Evolutionary conservation across 1,284 basidiomycete species (phyloP).

Genomic region (Boletellus deceptivus): DNA sequence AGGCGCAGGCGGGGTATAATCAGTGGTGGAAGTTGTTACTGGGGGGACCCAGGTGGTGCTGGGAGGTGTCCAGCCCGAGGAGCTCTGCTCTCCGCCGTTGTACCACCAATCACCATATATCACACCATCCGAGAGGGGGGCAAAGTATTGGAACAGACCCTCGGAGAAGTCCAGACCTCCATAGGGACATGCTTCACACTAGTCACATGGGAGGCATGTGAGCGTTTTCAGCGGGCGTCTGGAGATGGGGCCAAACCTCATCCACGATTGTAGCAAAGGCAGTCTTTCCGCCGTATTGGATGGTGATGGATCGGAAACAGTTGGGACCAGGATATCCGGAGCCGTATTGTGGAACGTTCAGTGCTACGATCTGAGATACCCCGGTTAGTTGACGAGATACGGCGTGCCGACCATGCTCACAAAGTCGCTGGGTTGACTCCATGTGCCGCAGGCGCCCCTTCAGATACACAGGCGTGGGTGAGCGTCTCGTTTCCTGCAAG

Average conservation of each 20-base stretch:
- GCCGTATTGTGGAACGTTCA: conserved; percentile 49
- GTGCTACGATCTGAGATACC: conserved; percentile 42
- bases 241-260: conserved; percentile 43
- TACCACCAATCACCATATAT: conserved; percentile 60
- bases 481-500: neutral
- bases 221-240: conserved; percentile 4
- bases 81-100: conserved; percentile 33
- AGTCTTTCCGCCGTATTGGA: conserved; percentile 63
- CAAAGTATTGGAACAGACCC: conserved; percentile 70
- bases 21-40: conserved; percentile 17
- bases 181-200: conserved; percentile 72
- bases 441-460: conserved; percentile 55
- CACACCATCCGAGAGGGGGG: conserved; percentile 46
- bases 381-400: conserved; percentile 4
- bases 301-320: conserved; percentile 65
- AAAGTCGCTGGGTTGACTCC: conserved; percentile 40
- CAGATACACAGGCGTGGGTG: neutral
- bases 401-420: conserved; percentile 39
- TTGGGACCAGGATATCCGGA: conserved; percentile 55
- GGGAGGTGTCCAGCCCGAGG: conserved; percentile 26
- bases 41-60: conserved; percentile 28
- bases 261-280: conserved; percentile 65
- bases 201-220: neutral
- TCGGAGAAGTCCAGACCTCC: conserved; percentile 78
- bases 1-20: conserved; percentile 21